These are phyloP conservation scores for Pilobolus umbonatus DNA, from an alignment of 192 early-diverging fungal species.

Conservation along the genomic window DNA sequence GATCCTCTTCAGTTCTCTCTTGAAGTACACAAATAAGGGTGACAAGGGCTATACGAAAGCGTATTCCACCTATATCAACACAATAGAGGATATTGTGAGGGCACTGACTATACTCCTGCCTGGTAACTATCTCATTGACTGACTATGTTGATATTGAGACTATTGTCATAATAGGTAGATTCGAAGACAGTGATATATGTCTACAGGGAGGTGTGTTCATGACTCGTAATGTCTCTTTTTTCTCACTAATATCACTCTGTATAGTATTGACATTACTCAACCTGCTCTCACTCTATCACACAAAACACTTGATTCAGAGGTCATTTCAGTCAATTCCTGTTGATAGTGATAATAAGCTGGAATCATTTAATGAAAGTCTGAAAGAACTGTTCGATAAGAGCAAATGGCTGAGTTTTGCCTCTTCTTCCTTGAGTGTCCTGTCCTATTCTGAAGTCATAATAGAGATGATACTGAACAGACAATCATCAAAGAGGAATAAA, in stretches of 20 bases:
- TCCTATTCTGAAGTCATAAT: constrained; percentile 22
- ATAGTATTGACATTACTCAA: constrained; percentile 19
- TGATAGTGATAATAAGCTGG: not conserved
- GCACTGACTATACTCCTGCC: constrained; percentile 19
- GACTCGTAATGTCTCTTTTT: not conserved
- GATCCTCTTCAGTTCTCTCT: constrained; percentile 9
- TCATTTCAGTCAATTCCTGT: not conserved
- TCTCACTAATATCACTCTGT: not conserved
- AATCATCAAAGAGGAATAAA: constrained; percentile 7
- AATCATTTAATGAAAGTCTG: not conserved
- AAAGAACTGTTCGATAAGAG: constrained; percentile 4
- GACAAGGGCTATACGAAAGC: not conserved
- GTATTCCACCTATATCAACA: constrained; percentile 12
- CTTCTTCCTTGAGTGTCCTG: constrained; percentile 12
- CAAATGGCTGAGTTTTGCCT: constrained; percentile 1
- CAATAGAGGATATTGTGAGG: constrained; percentile 18
- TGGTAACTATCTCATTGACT: constrained; percentile 4
- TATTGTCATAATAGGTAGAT: constrained; percentile 17
- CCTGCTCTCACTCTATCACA: constrained; percentile 14
- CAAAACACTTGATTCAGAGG: constrained; percentile 6
- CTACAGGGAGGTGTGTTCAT: constrained; percentile 17
- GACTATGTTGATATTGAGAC: not conserved
- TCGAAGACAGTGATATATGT: constrained; percentile 22
- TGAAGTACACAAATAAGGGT: constrained; percentile 2
- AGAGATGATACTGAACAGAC: constrained; percentile 16